Percentiles rank a stretch among this genome's conserved stretches.
Evolutionary conservation across 345 rosid species (phyloP).

Genomic region (Clarkia xantiana): DNA sequence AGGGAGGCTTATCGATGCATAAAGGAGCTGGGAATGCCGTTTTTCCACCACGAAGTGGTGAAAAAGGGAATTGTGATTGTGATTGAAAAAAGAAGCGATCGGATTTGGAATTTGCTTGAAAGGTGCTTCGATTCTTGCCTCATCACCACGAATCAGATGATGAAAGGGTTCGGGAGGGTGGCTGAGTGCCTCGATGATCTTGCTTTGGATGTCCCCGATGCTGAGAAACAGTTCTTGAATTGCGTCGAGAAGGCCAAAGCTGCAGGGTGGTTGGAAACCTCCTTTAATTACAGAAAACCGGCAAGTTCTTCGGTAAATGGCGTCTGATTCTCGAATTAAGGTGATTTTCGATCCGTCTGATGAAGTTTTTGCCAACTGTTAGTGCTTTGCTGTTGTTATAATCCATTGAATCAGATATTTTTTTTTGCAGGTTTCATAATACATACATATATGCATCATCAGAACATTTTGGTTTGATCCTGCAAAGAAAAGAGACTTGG

Average conservation of each 20-base stretch:
- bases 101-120: conserved; percentile 41
- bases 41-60: conserved; percentile 77
- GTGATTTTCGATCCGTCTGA: too few relatives aligned
- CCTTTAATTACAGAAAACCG: conserved; percentile 22
- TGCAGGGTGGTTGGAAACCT: conserved; percentile 57
- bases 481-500: too few relatives aligned
- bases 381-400: too few relatives aligned
- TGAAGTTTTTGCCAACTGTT: too few relatives aligned
- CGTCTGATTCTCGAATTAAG: too few relatives aligned
- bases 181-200: conserved; percentile 63
- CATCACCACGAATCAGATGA: conserved; percentile 63
- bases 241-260: conserved; percentile 47
- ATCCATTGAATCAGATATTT: too few relatives aligned
- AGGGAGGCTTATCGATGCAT: conserved; percentile 69
- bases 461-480: not conserved
- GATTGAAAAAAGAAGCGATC: conserved; percentile 49
- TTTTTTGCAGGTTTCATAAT: conserved; percentile 3
- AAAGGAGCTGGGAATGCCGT: conserved; percentile 75
- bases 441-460: conserved; percentile 3
- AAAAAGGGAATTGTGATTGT: conserved; percentile 48
- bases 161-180: conserved; percentile 58
- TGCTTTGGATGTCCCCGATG: conserved; percentile 74
- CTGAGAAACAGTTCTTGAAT: conserved; percentile 27
- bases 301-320: conserved; percentile 4
- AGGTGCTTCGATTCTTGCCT: conserved; percentile 55